Evolutionary conservation across 176 grass and related monocot species (phyloP).

Genomic region (Aegilops longissima): DNA sequence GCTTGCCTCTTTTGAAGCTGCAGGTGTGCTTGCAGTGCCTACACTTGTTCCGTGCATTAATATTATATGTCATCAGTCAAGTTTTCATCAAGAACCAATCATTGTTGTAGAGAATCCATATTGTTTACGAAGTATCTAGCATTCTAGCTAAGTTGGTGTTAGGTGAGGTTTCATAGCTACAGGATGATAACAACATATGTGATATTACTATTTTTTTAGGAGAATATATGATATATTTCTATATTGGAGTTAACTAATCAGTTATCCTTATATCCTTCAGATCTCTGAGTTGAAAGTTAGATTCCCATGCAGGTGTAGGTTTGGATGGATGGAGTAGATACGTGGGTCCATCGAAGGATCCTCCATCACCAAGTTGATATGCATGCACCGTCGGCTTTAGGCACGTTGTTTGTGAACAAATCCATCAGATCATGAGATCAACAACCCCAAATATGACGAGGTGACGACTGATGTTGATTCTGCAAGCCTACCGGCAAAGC

Average conservation of each 20-base stretch:
- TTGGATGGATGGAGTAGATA: slow-evolving; percentile 28
- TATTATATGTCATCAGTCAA: background rate
- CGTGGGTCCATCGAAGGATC: slow-evolving; percentile 4
- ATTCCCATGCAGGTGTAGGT: slow-evolving; percentile 1
- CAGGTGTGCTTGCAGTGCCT: background rate
- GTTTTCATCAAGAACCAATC: background rate
- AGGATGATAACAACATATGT: background rate
- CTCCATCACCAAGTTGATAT: slow-evolving; percentile 28
- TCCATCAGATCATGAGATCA: slow-evolving; percentile 14
- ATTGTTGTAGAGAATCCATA: background rate
- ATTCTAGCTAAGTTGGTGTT: background rate
- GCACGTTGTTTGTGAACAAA: slow-evolving; percentile 12
- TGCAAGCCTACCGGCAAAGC: background rate
- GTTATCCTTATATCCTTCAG: background rate
- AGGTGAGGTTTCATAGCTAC: background rate
- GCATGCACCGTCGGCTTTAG: slow-evolving; percentile 27
- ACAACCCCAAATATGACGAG: slow-evolving; percentile 28
- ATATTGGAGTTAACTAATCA: background rate
- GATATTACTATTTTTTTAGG: background rate
- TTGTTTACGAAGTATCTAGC: background rate
- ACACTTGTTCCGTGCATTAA: background rate
- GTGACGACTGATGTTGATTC: slow-evolving; percentile 12
- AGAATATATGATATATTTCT: too few species aligned
- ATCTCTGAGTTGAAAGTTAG: background rate
- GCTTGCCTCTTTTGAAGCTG: background rate